These are phyloP conservation scores for Alternaria triticina DNA, from an alignment of 2,329 filamentous ascomycete species.

Conservation along the genomic window DNA sequence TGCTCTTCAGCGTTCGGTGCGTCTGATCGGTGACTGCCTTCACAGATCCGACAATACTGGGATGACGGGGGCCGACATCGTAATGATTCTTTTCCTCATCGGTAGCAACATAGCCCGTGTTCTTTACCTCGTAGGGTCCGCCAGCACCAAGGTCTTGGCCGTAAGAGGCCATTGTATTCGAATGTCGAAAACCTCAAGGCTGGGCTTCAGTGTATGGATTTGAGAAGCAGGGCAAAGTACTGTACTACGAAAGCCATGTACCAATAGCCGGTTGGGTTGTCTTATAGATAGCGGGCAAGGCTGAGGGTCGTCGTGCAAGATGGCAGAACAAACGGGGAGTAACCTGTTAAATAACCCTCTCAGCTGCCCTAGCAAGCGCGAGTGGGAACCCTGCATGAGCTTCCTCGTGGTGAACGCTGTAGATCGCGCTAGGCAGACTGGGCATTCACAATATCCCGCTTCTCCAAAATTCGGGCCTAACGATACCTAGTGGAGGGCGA, in stretches of 20 bases:
- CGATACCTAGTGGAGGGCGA: conserved; percentile 1
- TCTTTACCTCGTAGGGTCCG: conserved; percentile 23
- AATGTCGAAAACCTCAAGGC: background rate
- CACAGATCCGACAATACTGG: conserved; percentile 34
- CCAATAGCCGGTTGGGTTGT: conserved; percentile 7
- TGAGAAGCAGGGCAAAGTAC: conserved; percentile 46
- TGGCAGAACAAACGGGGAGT: conserved; percentile 16
- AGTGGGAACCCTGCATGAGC: conserved; percentile 16
- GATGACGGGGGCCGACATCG: conserved; percentile 30
- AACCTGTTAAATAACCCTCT: conserved; percentile 31
- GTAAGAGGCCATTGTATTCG: conserved; percentile 42
- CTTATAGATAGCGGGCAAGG: conserved; percentile 10
- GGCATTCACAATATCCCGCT: conserved; percentile 12
- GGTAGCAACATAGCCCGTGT: conserved; percentile 14
- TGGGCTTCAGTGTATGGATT: conserved; percentile 36
- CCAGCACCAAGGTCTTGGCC: conserved; percentile 37
- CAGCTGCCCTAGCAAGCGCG: conserved; percentile 24
- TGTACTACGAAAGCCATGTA: conserved; percentile 43
- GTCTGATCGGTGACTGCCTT: conserved; percentile 48
- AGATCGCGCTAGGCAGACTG: conserved; percentile 15
- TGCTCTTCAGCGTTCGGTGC: conserved; percentile 53
- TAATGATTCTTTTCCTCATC: conserved; percentile 39
- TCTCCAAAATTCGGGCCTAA: conserved; percentile 9
- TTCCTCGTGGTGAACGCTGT: conserved; percentile 13
- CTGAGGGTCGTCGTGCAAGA: conserved; percentile 9